Conservation (phyloP, 2,329 filamentous ascomycete genomes). For the Botryotinia convoluta region DNA sequence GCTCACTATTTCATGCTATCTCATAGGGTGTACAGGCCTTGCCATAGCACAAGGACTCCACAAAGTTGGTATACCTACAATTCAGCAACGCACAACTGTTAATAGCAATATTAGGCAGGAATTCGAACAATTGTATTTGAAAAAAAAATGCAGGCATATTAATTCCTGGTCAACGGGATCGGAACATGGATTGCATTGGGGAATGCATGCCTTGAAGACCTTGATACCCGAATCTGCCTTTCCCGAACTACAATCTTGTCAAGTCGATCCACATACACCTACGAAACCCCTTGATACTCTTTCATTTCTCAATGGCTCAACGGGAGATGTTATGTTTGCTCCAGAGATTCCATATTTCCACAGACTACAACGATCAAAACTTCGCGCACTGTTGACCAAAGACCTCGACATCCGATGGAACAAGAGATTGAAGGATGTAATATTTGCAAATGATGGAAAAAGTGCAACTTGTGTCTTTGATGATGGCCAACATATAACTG, state of each 20-base stretch:
- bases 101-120: slow-evolving; percentile 22
- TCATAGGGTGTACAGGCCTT: slow-evolving; percentile 43
- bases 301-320: slow-evolving; percentile 39
- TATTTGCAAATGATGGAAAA: slow-evolving; percentile 31
- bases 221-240: slow-evolving; percentile 36
- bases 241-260: slow-evolving; percentile 33
- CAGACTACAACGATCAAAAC: slow-evolving; percentile 40
- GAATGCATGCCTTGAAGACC: slow-evolving; percentile 36
- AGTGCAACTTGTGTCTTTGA: slow-evolving; percentile 38
- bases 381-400: slow-evolving; percentile 40
- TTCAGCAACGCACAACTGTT: not conserved
- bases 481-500: slow-evolving; percentile 36
- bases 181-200: slow-evolving; percentile 42
- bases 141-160: slow-evolving; percentile 32
- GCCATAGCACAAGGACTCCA: slow-evolving; percentile 43
- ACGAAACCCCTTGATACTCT: slow-evolving; percentile 36
- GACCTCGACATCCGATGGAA: slow-evolving; percentile 41
- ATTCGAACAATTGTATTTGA: slow-evolving; percentile 30
- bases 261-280: slow-evolving; percentile 37
- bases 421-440: slow-evolving; percentile 41
- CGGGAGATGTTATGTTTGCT: slow-evolving; percentile 33
- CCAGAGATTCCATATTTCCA: slow-evolving; percentile 37
- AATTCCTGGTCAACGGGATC: slow-evolving; percentile 36
- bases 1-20: not conserved
- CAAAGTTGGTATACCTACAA: slow-evolving; percentile 34